Evolutionary conservation across 169 alveolate species (phyloP).

Genomic region (Plasmodium vinckei): DNA sequence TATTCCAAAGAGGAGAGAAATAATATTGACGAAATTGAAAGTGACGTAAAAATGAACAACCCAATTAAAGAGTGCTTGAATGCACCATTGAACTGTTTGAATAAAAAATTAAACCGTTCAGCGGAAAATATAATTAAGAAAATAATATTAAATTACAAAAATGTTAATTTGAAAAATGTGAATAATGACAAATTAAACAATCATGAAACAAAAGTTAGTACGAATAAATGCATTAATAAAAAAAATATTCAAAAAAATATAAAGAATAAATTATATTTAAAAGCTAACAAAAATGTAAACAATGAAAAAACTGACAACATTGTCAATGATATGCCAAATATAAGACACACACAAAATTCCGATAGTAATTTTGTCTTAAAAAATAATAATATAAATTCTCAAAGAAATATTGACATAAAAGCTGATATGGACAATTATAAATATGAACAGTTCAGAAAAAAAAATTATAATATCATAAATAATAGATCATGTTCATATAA

Average conservation of each 20-base stretch:
- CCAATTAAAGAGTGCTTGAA: conserved; percentile 18
- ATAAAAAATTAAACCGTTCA: conserved; percentile 15
- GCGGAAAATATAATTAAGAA: conserved; percentile 39
- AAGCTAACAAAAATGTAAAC: not conserved
- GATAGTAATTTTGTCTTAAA: not conserved
- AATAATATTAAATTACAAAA: conserved; percentile 50
- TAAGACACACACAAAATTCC: not conserved
- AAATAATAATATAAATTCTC: not conserved
- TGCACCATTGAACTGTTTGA: conserved; percentile 22
- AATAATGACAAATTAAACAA: conserved; percentile 3
- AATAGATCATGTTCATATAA: conserved; percentile 5
- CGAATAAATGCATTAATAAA: not conserved
- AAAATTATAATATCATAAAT: conserved; percentile 11
- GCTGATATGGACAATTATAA: not conserved
- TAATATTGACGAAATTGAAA: not conserved
- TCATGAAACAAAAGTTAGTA: not conserved
- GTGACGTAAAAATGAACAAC: not conserved
- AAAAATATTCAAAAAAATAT: not conserved
- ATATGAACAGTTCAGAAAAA: conserved; percentile 5
- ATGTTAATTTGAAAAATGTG: not conserved
- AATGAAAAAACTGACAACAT: not conserved
- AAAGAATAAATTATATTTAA: not conserved
- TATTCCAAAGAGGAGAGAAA: not conserved
- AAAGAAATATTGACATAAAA: not conserved
- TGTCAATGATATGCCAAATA: not conserved